phyloP scores from a whole-genome alignment of 2,329 filamentous ascomycete species.

The Lachnellula subtilissima region DNA sequence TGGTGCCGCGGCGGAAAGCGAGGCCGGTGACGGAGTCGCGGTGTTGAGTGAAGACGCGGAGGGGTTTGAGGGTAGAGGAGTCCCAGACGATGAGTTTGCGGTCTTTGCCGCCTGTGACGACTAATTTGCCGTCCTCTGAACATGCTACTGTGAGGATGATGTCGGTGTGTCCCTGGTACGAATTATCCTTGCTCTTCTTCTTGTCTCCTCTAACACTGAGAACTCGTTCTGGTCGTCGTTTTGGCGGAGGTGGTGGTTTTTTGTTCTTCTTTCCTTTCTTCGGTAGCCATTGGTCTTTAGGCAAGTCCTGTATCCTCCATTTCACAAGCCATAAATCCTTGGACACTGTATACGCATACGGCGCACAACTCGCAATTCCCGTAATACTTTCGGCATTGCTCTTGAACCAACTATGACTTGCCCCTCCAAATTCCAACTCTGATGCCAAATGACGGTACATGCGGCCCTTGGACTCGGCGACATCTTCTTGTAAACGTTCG shows the following conservation, averaged over 20 bases:
- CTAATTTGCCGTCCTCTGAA: slow-evolving; percentile 82
- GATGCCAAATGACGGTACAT: slow-evolving; percentile 77
- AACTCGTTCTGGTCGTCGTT: slow-evolving; percentile 58
- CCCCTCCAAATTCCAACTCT: slow-evolving; percentile 64
- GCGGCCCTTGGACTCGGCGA: slow-evolving; percentile 84
- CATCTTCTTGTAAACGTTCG: slow-evolving; percentile 84
- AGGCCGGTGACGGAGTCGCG: slow-evolving; percentile 81
- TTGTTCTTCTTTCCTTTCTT: slow-evolving; percentile 48
- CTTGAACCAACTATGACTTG: slow-evolving; percentile 68
- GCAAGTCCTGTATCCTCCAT: slow-evolving; percentile 74
- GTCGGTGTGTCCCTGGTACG: slow-evolving; percentile 72
- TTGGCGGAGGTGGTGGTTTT: slow-evolving; percentile 53
- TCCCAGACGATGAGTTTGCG: slow-evolving; percentile 85
- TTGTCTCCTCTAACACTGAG: slow-evolving; percentile 58
- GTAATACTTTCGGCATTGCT: slow-evolving; percentile 76
- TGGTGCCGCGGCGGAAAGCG: slow-evolving; percentile 79
- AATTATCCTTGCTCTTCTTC: slow-evolving; percentile 55
- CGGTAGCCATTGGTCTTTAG: slow-evolving; percentile 54
- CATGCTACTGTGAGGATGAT: slow-evolving; percentile 80
- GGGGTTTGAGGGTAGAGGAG: slow-evolving; percentile 68
- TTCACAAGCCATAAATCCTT: slow-evolving; percentile 84
- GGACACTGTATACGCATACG: slow-evolving; percentile 81
- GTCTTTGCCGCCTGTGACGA: slow-evolving; percentile 86
- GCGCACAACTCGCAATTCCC: slow-evolving; percentile 70
- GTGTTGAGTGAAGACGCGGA: slow-evolving; percentile 87